Evolutionary conservation across 768 basidiomycete species (phyloP), one percentile per base, ranked within the genome.

Genomic region (Clitopilus passeckerianus): DNA sequence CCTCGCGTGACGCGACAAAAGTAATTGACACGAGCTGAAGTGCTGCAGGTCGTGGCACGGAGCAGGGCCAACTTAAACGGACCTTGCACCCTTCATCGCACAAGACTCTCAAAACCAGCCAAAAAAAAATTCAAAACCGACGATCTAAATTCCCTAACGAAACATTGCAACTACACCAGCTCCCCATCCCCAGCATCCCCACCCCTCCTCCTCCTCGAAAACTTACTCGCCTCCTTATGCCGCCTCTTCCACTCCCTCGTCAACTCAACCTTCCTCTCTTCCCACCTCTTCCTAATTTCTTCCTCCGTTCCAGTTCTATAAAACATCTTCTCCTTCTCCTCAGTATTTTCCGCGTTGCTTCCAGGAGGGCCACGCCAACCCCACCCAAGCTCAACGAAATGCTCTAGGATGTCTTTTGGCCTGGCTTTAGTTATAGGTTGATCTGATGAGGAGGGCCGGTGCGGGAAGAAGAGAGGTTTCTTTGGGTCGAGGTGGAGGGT

Each of bases 181-280:
- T 65, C 67, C 22, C 46, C 65, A 53, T 69, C 74, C 6, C 64
- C 74, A 12, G 66, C 75, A 1, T 65, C 77, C 10, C 74, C 80
- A 5, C 77, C 81, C 22, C 74, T 80, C 64, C 82, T 80, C 60
- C 86, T 74, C 63, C 81, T 73, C 62, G 78, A 80, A 23, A 82
- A 75, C 72, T 91, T 91, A 53, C 83, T 80, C 14, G 90, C 91
- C 66, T 93, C 91, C 59, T 86, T 81, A 72, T 84, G 86, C 53
- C 89, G 72, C 66, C 83, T 83, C 74, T 90, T 91, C 91, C 91
- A 93, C 54, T 84, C 88, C 61, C 72, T 76, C 57, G 91, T 93
- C 70, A 93, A 70, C 57, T 85, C 82, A 0, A 76, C 79, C 65
- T 86, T 88, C 52, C 76, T 73, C n/a, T 75, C 80, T 65, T 93